A percentile compares a stretch with the other conserved stretches of the same genome.
phyloP scores from a whole-genome alignment of 192 early-diverging fungal genomes.

The Rhizoclosmatium globosum region DNA sequence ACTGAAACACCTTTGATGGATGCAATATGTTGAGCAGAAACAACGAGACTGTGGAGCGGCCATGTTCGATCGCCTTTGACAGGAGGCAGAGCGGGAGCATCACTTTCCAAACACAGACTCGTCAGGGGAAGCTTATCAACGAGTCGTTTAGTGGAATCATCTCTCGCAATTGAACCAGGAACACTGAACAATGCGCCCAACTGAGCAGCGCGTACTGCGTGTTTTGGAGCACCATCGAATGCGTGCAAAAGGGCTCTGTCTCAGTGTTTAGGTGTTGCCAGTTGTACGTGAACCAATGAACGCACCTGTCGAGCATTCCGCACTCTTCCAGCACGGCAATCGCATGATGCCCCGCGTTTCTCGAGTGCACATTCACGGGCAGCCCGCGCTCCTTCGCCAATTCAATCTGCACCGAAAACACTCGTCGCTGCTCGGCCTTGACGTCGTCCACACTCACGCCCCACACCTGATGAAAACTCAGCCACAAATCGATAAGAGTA shows the following conservation, averaged over 20 bases:
- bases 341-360: constrained; percentile 60
- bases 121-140: constrained; percentile 45
- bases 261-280: constrained; percentile 2
- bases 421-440: constrained; percentile 43
- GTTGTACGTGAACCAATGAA: too few species aligned
- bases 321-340: constrained; percentile 46
- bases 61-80: constrained; percentile 41
- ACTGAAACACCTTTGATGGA: constrained; percentile 44
- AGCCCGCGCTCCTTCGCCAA: constrained; percentile 42
- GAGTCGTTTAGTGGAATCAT: constrained; percentile 40
- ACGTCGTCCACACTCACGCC: background rate
- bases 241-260: constrained; percentile 53
- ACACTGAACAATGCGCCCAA: constrained; percentile 47
- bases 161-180: constrained; percentile 43
- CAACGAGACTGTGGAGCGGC: constrained; percentile 36
- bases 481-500: background rate
- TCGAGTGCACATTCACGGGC: constrained; percentile 58
- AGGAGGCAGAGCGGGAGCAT: constrained; percentile 59
- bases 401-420: constrained; percentile 45
- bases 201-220: constrained; percentile 46
- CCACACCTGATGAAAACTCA: background rate
- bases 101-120: constrained; percentile 55
- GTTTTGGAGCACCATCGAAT: constrained; percentile 55
- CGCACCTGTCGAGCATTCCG: constrained; percentile 26
- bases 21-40: constrained; percentile 42